Evolutionary conservation across 2,329 filamentous ascomycete genomes (phyloP), one percentile per base, ranked within the genome.

Genomic region (Thelonectria rubi): DNA sequence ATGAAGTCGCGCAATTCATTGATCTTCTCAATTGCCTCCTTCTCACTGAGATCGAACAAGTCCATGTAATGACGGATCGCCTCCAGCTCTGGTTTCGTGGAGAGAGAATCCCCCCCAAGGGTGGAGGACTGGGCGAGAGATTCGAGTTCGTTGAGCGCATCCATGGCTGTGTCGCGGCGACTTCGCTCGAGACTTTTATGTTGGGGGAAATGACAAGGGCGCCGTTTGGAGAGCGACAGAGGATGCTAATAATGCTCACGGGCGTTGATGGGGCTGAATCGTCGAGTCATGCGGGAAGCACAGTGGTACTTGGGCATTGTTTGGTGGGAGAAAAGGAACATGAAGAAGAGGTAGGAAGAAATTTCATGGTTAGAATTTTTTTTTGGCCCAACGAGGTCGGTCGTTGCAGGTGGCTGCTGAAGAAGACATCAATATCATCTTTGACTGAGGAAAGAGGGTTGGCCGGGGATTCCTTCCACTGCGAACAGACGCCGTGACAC

Each of bases 41-140:
- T 18, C 47, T 59, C 47, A 24, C 55, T 21, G 10, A 63, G 52
- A 34, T 53, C 51, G 12, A 63, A 63, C 9, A 63, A 40, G 8
- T 63, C 56, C 60, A 63, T 63, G 51, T 60, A 63, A 20, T 52
- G 46, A 21, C 50, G 46, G 26, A 63, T 49, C 8, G 40, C 53
- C n/a, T 40, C 45, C 12, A 20, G 18, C 15, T 50, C 40, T 24
- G 47, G 18, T 10, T 34, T 14, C 7, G 21, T 32, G 32, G 34
- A 8, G 9, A 37, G 7, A 10, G 40, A 2, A 14, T 30, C 48
- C 5, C 42, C 30, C 17, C 17, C 12, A 8, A 50, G 43, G 3
- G 37, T 32, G 14, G 42, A 47, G 9, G 42, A 52, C 39, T 58
- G 45, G 34, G 49, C 59, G n/a, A 58, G 39, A 2, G n/a, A 40